A percentile compares a stretch with the other conserved stretches of the same genome.
phyloP scores from a whole-genome alignment of 2,329 filamentous ascomycete species.

The Hymenoscyphus infarciens region DNA sequence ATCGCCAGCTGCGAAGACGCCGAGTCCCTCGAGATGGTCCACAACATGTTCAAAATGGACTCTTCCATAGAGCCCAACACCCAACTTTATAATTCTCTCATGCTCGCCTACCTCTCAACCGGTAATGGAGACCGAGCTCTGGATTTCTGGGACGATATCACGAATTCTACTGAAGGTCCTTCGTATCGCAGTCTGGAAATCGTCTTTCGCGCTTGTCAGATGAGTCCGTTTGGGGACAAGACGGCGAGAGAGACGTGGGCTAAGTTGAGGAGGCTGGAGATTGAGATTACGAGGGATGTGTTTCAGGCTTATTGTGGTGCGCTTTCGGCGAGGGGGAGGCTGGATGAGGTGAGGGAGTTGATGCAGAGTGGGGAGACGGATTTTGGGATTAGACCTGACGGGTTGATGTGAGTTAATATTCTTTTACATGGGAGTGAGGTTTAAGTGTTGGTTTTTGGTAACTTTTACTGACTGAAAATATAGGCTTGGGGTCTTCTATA shows the following conservation, averaged over 20 bases:
- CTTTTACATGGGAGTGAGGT: not conserved
- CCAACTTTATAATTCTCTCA: conserved; percentile 74
- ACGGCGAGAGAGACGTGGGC: conserved; percentile 67
- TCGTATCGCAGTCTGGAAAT: conserved; percentile 76
- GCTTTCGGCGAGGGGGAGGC: conserved; percentile 67
- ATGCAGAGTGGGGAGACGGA: conserved; percentile 64
- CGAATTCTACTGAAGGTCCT: conserved; percentile 80
- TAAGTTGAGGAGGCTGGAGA: conserved; percentile 68
- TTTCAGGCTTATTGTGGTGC: conserved; percentile 76
- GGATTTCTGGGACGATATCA: conserved; percentile 80
- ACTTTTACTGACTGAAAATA: conserved; percentile 10
- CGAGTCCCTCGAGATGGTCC: conserved; percentile 68
- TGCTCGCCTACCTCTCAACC: conserved; percentile 76
- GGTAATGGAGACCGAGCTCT: conserved; percentile 64
- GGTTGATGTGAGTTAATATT: conserved; percentile 60
- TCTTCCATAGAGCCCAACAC: conserved; percentile 74
- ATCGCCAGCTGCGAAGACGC: conserved; percentile 58
- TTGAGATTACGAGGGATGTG: conserved; percentile 70
- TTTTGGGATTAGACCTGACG: conserved; percentile 64
- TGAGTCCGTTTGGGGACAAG: conserved; percentile 52
- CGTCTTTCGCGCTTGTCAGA: conserved; percentile 75
- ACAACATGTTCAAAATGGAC: conserved; percentile 95
- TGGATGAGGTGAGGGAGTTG: conserved; percentile 63
- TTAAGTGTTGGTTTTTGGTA: not conserved
- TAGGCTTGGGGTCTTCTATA: conserved; percentile 73